Evolutionary conservation across 805 yeast species (phyloP), one percentile per base, ranked within the genome.

Genomic region (Kluyveromyces aestuarii): DNA sequence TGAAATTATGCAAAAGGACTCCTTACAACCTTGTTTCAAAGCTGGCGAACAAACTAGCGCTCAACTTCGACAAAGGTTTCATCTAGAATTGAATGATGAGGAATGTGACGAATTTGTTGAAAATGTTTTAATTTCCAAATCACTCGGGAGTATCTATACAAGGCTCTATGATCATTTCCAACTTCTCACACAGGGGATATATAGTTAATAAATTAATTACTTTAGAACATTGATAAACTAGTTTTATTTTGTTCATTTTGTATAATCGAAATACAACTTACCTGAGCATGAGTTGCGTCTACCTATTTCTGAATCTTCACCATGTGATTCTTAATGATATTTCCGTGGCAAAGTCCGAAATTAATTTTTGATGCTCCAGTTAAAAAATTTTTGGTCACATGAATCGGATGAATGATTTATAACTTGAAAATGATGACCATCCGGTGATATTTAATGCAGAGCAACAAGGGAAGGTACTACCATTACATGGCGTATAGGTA

Each of bases 161-260:
- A 74, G 96, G 55, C 71, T 93, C 33, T 93, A 93, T 62, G 99
- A 93, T 64, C 98, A 91, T 64, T 93, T 86, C 71, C 99, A 93
- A 67, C 71, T 93, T 65, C 69, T 89, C 44, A 90, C 98, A 0
- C 99, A 93, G 69, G 99, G 99, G 41, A 93, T 93, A 27, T 93
- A 88, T 65, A 81, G 79, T 60, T 83, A 62, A 63, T 5, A 30
- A 30, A 3, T 27, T 27, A 27, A 27, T 13, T 8, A 8, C 14
- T 5, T 13, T 30, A 30, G 35, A 30, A 5, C 25, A 3, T 21
- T 21, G 25, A 21, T 21, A 21, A 21, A 21, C 25, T 21, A 21
- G 25, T 21, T 21, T 21, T 3, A 21, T 21, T 21, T 21, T 21
- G 25, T 21, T 21, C 25, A 21, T 21, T 21, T 21, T 21, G 6